Conservation (phyloP, 2,329 filamentous ascomycete genomes). For the Penicillium crustosum region DNA sequence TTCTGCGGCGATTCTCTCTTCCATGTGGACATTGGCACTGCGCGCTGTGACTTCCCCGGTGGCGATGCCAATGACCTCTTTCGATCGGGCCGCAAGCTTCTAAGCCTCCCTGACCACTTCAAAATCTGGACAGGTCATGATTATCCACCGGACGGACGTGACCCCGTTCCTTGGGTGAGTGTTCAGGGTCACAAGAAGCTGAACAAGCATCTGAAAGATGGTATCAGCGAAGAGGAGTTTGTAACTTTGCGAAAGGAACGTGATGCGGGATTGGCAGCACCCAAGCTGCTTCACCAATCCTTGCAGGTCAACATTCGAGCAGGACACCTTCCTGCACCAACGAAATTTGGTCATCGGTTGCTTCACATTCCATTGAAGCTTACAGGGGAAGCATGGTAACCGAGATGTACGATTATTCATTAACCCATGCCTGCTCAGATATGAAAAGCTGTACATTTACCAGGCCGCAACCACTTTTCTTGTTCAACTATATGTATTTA, state of each 20-base stretch:
- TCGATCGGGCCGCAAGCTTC: constrained; percentile 45
- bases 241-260: constrained; percentile 46
- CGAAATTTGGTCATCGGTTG: constrained; percentile 27
- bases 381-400: constrained; percentile 25
- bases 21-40: constrained; percentile 53
- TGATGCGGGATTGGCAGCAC: constrained; percentile 47
- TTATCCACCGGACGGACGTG: constrained; percentile 47
- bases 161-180: constrained; percentile 45
- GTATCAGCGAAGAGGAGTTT: constrained; percentile 47
- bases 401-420: not conserved
- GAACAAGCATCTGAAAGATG: constrained; percentile 53
- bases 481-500: not conserved
- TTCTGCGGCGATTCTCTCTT: constrained; percentile 58
- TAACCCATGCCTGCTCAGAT: no score
- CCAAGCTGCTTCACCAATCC: constrained; percentile 52
- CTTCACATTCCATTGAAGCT: constrained; percentile 35
- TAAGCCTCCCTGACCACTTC: constrained; percentile 45
- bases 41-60: constrained; percentile 57
- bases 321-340: constrained; percentile 43
- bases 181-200: constrained; percentile 48
- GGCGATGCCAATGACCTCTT: constrained; percentile 50
- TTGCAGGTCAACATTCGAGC: constrained; percentile 56
- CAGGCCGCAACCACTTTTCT: no score
- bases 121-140: constrained; percentile 59
- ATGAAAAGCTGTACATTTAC: not conserved